phyloP scores from a whole-genome alignment of 768 basidiomycete genomes.

The Xerocomellus chrysenteron region DNA sequence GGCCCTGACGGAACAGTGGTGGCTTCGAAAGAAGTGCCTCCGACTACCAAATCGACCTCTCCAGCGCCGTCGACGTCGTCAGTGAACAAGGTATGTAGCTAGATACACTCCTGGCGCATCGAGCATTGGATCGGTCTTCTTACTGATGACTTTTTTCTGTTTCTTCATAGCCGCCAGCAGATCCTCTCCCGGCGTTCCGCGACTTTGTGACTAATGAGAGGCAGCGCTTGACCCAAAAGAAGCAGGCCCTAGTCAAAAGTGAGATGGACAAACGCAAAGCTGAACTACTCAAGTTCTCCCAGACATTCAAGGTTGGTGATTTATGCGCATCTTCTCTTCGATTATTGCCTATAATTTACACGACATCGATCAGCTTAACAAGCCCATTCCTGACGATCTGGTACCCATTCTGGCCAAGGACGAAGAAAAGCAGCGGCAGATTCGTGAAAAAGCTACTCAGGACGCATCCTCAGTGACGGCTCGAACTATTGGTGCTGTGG shows the following conservation, averaged over 20 bases:
- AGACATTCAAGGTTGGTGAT: slow-evolving; percentile 82
- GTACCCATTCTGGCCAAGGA: slow-evolving; percentile 92
- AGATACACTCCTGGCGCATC: not conserved
- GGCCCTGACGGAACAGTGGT: slow-evolving; percentile 68
- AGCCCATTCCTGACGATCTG: slow-evolving; percentile 93
- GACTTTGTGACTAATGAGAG: slow-evolving; percentile 93
- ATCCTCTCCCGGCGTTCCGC: slow-evolving; percentile 81
- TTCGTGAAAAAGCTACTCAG: slow-evolving; percentile 70
- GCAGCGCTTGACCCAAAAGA: slow-evolving; percentile 86
- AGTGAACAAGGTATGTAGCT: slow-evolving; percentile 49
- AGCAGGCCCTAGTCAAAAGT: slow-evolving; percentile 82
- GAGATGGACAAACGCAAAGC: slow-evolving; percentile 95
- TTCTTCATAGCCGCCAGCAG: slow-evolving; percentile 57
- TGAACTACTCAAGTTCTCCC: slow-evolving; percentile 89
- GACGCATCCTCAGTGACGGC: slow-evolving; percentile 69
- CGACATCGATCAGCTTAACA: slow-evolving; percentile 63
- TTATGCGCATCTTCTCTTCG: not conserved
- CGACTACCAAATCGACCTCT: slow-evolving; percentile 62
- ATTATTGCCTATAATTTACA: not conserved
- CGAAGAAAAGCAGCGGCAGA: slow-evolving; percentile 82
- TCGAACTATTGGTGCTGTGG: slow-evolving; percentile 63
- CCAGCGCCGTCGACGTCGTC: slow-evolving; percentile 51
- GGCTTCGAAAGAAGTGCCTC: slow-evolving; percentile 40
- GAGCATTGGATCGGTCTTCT: slow-evolving; percentile 1
- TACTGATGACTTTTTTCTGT: slow-evolving; percentile 3